Evolutionary conservation across 768 basidiomycete species (phyloP).

Genomic region (Lactarius psammicola): DNA sequence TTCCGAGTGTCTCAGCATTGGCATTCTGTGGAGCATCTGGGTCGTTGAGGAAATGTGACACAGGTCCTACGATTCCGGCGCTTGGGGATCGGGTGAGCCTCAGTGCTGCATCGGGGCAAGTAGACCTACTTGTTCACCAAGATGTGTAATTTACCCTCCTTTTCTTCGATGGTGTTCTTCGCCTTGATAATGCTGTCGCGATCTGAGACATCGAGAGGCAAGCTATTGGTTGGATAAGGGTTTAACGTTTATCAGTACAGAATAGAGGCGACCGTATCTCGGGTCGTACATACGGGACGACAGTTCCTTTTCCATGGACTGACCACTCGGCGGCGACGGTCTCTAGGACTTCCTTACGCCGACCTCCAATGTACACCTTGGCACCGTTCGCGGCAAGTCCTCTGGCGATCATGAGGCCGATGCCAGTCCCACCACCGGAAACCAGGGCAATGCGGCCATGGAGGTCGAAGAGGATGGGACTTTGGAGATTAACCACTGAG

Average conservation of each 20-base stretch:
- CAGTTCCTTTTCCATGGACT: conserved; percentile 43
- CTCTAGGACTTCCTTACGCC: conserved; percentile 64
- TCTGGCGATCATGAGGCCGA: conserved; percentile 63
- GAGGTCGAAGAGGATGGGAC: conserved; percentile 27
- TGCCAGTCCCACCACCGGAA: conserved; percentile 35
- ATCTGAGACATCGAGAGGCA: conserved; percentile 70
- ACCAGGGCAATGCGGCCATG: conserved; percentile 30
- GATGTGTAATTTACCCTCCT: conserved; percentile 71
- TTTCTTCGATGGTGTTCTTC: conserved; percentile 51
- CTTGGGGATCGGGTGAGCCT: conserved; percentile 39
- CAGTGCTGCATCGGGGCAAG: neutral
- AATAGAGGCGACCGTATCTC: neutral
- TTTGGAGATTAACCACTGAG: conserved; percentile 10
- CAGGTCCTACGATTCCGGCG: conserved; percentile 72
- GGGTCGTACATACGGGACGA: conserved; percentile 53
- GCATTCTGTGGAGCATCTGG: conserved; percentile 56
- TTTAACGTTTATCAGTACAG: conserved; percentile 2
- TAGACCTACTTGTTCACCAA: conserved; percentile 74
- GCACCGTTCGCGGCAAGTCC: conserved; percentile 78
- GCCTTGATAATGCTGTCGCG: conserved; percentile 61
- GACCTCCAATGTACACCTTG: conserved; percentile 76
- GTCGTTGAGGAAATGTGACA: conserved; percentile 55
- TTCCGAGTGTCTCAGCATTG: conserved; percentile 62
- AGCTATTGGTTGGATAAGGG: conserved; percentile 36
- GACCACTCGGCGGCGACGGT: conserved; percentile 48